Evolutionary conservation across 257 asterid species (phyloP), one percentile per base, ranked within the genome.

Genomic region (Leonotis leonurus): DNA sequence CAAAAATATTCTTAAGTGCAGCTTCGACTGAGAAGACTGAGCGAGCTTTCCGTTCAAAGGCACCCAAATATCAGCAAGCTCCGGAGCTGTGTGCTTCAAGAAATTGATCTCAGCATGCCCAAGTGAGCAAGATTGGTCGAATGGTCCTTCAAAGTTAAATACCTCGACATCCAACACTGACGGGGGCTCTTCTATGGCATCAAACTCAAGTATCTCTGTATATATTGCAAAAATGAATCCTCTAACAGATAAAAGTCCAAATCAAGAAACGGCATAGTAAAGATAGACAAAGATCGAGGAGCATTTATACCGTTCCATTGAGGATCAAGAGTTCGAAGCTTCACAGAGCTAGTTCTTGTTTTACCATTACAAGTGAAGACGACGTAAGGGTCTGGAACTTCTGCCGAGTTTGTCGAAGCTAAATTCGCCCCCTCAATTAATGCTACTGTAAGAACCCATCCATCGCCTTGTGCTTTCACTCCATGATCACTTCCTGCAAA

Each of bases 401-500:
- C 95, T 14, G 78, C 58, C 29, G 84, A 66, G 65, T 70, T 79
- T 53, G 69, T 46, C 24, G 86, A 77, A 67, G 87, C 70, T 67
- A 91, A 70, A 78, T 78, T 84, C 3, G 55, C 67, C 50, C 87
- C 96, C 78, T 88, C 95, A 4, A 91, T 75, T 71, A 91, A 77
- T 44, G 95, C 95, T 25, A 84, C 82, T 4, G 98, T 88, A 35
- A 91, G 92, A 64, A 86, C 81, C 98, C 98, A 91, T 77, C 96
- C 98, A 56, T 86, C 97, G 46, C 96, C 95, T 43, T 83, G 88
- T 40, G 90, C 94, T 83, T 80, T 86, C 61, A 88, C 75, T 68
- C 96, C 93, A 74, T 78, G 88, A 73, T 88, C 96, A 58, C 83
- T 84, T 70, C 93, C 98, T 91, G 79, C 20, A 25, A 48, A 74